A percentile compares a stretch with the other conserved stretches of the same genome.
Conservation (phyloP, 139 green algal species). For the Coccomyxa sp. region DNA sequence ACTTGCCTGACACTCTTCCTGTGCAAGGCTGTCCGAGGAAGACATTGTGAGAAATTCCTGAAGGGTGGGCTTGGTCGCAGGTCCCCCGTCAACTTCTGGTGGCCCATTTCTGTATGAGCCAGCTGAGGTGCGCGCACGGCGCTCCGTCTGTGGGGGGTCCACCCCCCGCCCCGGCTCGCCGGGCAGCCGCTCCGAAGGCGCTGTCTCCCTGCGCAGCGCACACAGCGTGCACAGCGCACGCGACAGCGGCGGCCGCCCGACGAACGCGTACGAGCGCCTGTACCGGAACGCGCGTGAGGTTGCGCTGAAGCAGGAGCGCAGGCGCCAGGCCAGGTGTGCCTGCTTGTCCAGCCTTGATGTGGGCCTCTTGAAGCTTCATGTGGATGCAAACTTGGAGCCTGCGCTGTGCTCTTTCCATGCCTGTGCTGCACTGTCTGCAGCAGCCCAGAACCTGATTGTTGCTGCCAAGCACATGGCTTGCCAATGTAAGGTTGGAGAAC, state of each 20-base stretch:
- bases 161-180: not conserved
- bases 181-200: not conserved
- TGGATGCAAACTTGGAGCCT: no score
- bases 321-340: conserved; percentile 29
- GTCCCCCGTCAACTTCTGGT: not conserved
- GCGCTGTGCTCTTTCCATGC: no score
- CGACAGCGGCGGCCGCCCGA: not conserved
- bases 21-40: no score
- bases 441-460: not conserved
- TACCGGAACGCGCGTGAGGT: conserved; percentile 48
- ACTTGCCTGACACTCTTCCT: no score
- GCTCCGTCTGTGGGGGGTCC: conserved; percentile 1
- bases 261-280: conserved; percentile 31
- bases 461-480: not conserved
- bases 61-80: no score
- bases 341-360: not conserved
- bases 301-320: conserved; percentile 38
- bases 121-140: not conserved
- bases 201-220: not conserved
- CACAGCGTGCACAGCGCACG: not conserved
- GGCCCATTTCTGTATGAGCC: not conserved
- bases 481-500: not conserved
- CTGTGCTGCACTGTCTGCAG: not conserved
- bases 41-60: no score
- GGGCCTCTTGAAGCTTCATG: not conserved